phyloP scores from a whole-genome alignment of 2,329 filamentous ascomycete species.

The Dryadomyces quercus-mongolicae region DNA sequence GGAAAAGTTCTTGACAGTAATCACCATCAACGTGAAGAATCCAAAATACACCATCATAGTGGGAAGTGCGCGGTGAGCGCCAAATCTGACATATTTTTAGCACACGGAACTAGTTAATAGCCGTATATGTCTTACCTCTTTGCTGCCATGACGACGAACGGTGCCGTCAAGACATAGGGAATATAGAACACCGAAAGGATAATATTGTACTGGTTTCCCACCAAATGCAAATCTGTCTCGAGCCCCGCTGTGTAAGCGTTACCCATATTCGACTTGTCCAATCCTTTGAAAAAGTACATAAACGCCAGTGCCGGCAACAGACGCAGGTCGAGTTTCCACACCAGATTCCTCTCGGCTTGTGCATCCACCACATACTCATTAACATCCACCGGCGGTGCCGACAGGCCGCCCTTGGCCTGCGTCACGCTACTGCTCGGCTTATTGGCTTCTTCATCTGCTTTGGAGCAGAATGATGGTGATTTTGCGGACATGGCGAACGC shows the following conservation, averaged over 20 bases:
- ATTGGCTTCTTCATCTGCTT: too few species aligned
- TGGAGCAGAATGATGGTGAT: too few species aligned
- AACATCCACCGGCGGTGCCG: too few species aligned
- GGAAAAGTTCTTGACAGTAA: background rate
- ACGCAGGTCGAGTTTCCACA: constrained; percentile 27
- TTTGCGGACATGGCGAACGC: too few species aligned
- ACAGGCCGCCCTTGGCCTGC: too few species aligned
- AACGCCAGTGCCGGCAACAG: background rate
- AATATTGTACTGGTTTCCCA: background rate
- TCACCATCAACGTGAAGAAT: background rate
- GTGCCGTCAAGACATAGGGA: background rate
- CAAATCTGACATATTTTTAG: background rate
- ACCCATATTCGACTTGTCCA: background rate
- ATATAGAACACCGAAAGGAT: background rate
- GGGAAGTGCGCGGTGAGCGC: background rate
- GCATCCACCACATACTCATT: background rate
- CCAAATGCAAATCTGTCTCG: background rate
- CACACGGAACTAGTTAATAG: too few species aligned
- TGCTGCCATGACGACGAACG: background rate
- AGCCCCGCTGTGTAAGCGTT: background rate
- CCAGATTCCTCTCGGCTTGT: constrained; percentile 20
- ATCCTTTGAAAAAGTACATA: constrained; percentile 18
- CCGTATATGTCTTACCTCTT: background rate
- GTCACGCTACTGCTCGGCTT: too few species aligned
- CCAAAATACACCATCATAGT: background rate